Evolutionary conservation across 2,329 filamentous ascomycete genomes (phyloP), one percentile per base, ranked within the genome.

Genomic region (Trichoderma oligosporum): DNA sequence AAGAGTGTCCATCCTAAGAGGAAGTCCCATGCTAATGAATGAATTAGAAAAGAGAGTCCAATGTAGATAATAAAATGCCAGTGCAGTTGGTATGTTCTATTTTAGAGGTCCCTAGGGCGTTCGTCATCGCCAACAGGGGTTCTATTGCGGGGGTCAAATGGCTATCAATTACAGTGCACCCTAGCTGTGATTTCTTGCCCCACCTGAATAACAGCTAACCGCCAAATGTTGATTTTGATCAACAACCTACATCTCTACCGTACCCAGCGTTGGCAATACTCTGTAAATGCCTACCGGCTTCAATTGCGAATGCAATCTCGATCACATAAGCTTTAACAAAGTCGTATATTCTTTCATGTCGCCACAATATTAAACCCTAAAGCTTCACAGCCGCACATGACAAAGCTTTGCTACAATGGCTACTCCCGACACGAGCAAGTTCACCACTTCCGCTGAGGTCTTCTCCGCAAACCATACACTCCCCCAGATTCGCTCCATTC

Each of bases 401-500:
- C 48, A 49, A 57, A 46, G 61, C n/a, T n/a, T n/a, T n/a, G 41
- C 59, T 57, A 64, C 62, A 63, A 76, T 76, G 76, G 68, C 72
- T 27, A 65, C 71, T 49, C 73, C 77, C 64, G 80, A 83, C 68
- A 71, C 76, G 41, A 73, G 78, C 35, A 70, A 66, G 36, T 61
- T 82, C 60, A 77, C 78, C 57, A 76, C 77, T 49, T 79, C 80
- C 58, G 68, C 76, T 59, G 74, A 83, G 62, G 76, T 85, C 67
- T 84, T 84, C 72, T 76, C 78, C 49, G 71, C 75, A 46, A 75
- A 72, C 61, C 73, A 83, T 70, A 83, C 83, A 14, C 78, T 87
- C 16, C 83, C 83, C 1, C 82, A 85, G 68, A 82, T 87, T 67
- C 82, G 83, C 51, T 75, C 81, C 57, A 79, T 86, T 62, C 83